Conservation (phyloP, 1,284 basidiomycete genomes). For the Leccinum pachyderme region DNA sequence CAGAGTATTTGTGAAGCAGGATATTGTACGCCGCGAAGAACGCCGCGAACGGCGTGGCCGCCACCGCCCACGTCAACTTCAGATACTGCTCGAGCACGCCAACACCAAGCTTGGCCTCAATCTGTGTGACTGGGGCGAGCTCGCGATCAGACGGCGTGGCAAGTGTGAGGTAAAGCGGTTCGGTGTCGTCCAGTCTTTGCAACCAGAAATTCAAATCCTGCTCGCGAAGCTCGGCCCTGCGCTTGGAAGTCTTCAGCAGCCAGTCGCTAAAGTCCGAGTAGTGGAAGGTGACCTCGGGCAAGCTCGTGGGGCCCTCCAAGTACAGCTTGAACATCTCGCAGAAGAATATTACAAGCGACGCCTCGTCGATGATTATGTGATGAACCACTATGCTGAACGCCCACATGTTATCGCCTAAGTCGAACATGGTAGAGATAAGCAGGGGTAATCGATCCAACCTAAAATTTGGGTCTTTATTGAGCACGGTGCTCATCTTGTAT, state of each 20-base stretch:
- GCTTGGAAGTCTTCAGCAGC: constrained; percentile 27
- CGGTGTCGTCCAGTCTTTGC: constrained; percentile 17
- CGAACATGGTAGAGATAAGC: constrained; percentile 22
- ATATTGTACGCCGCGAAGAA: constrained; percentile 31
- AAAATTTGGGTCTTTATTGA: constrained; percentile 26
- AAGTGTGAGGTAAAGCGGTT: constrained; percentile 29
- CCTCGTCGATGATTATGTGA: constrained; percentile 28
- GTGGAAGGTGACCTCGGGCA: constrained; percentile 25
- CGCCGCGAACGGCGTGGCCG: constrained; percentile 23
- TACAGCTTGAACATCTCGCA: constrained; percentile 30
- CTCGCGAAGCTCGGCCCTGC: constrained; percentile 21
- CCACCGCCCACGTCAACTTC: constrained; percentile 13
- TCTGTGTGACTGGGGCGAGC: constrained; percentile 27
- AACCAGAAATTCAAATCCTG: constrained; percentile 27
- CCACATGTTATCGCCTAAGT: constrained; percentile 22
- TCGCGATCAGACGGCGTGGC: constrained; percentile 26
- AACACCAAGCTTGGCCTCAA: constrained; percentile 24
- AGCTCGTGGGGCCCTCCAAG: constrained; percentile 19
- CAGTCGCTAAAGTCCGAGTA: constrained; percentile 31
- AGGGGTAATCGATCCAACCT: constrained; percentile 22
- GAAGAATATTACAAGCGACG: constrained; percentile 28
- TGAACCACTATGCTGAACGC: constrained; percentile 27
- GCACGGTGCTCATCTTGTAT: constrained; percentile 26
- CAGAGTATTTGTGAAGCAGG: constrained; percentile 30
- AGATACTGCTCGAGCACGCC: constrained; percentile 22